These are phyloP conservation scores for Pythium scleroteichum DNA, from an alignment of 352 stramenopile genomes.

Conservation along the genomic window DNA sequence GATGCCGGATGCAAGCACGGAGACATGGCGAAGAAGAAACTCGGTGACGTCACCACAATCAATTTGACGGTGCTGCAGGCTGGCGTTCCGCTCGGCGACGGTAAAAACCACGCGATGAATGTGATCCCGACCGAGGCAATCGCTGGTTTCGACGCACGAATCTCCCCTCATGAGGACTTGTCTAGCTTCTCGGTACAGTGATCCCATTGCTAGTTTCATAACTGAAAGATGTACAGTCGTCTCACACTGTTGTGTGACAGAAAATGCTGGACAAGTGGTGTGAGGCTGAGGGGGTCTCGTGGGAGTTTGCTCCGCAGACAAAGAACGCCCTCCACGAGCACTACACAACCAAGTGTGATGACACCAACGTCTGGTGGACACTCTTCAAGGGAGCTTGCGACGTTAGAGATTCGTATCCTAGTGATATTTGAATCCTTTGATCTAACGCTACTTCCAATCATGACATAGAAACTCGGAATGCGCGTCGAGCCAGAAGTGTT, in stretches of 20 bases:
- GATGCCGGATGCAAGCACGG: constrained; percentile 87
- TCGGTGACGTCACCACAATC: constrained; percentile 95
- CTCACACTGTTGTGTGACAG: constrained; percentile 14
- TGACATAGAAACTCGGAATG: constrained; percentile 37
- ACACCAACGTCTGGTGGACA: constrained; percentile 51
- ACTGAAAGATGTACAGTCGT: not conserved
- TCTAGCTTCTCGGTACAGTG: constrained; percentile 62
- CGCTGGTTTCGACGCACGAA: constrained; percentile 93
- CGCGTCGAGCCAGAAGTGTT: constrained; percentile 90
- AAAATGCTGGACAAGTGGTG: constrained; percentile 91
- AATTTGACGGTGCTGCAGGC: constrained; percentile 94
- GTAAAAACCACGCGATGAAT: constrained; percentile 90
- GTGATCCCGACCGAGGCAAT: constrained; percentile 91
- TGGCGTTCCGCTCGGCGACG: constrained; percentile 82
- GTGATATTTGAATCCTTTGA: no score
- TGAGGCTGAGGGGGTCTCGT: constrained; percentile 77
- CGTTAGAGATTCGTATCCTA: not conserved
- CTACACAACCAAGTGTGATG: constrained; percentile 53
- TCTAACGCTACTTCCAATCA: no score
- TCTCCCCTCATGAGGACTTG: constrained; percentile 87
- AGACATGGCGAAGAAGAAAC: constrained; percentile 85
- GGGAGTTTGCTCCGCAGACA: constrained; percentile 58
- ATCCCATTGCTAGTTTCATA: no score
- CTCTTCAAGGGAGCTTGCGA: constrained; percentile 49
- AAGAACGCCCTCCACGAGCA: constrained; percentile 52